Evolutionary conservation across 805 yeast species (phyloP), one percentile per base, ranked within the genome.

Genomic region (Tetrapisispora namnaoensis): DNA sequence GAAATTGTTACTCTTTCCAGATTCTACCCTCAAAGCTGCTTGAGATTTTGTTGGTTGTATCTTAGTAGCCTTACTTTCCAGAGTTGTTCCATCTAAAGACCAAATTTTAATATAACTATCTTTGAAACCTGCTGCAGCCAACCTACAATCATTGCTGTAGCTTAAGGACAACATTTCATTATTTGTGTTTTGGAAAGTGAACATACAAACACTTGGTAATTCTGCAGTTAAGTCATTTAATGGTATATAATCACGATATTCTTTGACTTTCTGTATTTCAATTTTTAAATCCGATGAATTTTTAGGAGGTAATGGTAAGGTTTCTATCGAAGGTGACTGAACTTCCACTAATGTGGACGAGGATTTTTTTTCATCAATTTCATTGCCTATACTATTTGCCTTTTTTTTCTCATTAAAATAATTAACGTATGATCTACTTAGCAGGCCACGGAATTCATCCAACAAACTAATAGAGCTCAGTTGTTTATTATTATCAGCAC

Each of bases 151-250:
- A 47, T 83, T 86, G 58, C 91, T 88, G 70, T 91, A 91, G 53
- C 82, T 86, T 43, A 91, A 63, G 45, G 89, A 79, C n/a, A 95
- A 86, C 75, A 93, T 71, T 52, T 86, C 95, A 55, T 84, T 83
- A 62, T 87, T 83, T 11, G 97, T 86, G 68, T 93, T 93, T 72
- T 93, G 99, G 70, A 93, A 90, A 1, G 98, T 91, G 71, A 93
- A 93, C 95, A 91, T 87, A 67, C 98, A 93, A 35, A 91, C 95
- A 49, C 95, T 85, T 21, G 99, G 99, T 24, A 91, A 78, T 21
- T 88, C 73, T 4, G 95, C 84, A 49, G 86, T 96, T 32, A 77
- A 67, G 5, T 82, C 73, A 22, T 80, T 86, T 46, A 91, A 64
- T 55, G 73, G 76, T 51, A 91, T 80, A 53, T 83, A 79, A 34